phyloP scores from a whole-genome alignment of 257 asterid genomes.

The Oldenlandia corymbosa region DNA sequence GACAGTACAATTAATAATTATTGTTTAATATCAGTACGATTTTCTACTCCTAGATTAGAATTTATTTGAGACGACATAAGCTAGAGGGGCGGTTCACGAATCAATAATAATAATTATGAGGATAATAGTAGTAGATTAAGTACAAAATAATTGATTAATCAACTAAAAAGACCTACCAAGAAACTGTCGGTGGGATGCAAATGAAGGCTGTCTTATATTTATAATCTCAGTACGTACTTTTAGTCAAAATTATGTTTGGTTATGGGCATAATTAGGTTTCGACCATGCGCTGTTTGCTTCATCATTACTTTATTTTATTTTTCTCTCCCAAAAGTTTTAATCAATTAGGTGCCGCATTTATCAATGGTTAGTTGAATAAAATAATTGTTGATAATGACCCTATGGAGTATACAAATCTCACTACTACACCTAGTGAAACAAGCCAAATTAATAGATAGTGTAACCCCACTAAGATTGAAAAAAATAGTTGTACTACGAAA shows the following conservation, averaged over 20 bases:
- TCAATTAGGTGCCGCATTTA: neutral
- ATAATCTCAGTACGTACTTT: neutral
- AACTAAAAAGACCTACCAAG: neutral
- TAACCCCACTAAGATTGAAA: neutral
- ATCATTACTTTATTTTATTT: neutral
- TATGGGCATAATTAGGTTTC: neutral
- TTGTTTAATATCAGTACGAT: too few relatives aligned
- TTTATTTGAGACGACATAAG: too few relatives aligned
- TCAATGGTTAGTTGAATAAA: slow-evolving; percentile 10
- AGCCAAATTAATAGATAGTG: neutral
- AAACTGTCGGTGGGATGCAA: slow-evolving; percentile 9
- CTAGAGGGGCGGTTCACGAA: too few relatives aligned
- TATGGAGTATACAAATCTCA: neutral
- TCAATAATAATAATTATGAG: neutral
- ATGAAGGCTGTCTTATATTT: neutral
- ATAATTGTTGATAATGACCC: slow-evolving; percentile 20
- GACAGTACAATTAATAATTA: too few relatives aligned
- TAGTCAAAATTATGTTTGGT: neutral
- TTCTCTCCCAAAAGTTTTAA: neutral
- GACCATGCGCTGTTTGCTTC: neutral
- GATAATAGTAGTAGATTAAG: slow-evolving; percentile 1
- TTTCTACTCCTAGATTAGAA: too few relatives aligned
- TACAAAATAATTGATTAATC: neutral
- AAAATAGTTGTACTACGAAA: too few relatives aligned
- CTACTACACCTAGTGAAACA: neutral